Evolutionary conservation across 805 yeast genomes (phyloP), one percentile per base, ranked within the genome.

Genomic region (Clavispora fructus): DNA sequence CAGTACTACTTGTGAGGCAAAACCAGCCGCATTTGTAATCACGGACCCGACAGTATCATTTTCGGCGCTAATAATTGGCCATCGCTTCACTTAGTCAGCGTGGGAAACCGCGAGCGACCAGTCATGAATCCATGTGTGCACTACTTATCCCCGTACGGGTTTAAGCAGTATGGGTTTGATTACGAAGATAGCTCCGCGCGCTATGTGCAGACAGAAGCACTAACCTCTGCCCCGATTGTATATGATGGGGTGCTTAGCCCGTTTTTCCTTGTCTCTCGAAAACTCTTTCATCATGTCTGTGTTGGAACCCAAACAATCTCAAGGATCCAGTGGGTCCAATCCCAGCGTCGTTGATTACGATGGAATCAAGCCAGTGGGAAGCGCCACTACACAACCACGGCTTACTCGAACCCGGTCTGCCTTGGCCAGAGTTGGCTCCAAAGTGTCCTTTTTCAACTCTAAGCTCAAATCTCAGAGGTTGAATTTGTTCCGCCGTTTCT

Each of bases 401-500:
- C 39, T 45, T 23, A 13, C 26, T 13, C 35, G 54, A 17, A 19
- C 53, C 7, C 53, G 39, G 16, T 46, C 56, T 12, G 43, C 48
- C 13, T 41, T 54, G 13, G 51, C 61, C 44, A 48, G 65, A 29
- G 55, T 66, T 11, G 68, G 58, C 35, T 44, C 67, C 2, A 54
- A 53, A 11, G 41, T 57, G 17, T 67, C 73, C 2, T 68, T 70
- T 42, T 69, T 69, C 56, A 60, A 60, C 48, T 55, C 56, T 2
- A 54, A 50, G 6, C 53, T 68, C 16, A 42, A 46, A n/a, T 19
- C 39, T 5, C 49, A 62, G 29, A 54, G 74, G 45, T 42, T 39
- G 30, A 9, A 14, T 2, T 32, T 67, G 23, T 44, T 50, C 8
- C 42, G 53, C 19, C 53, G 57, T 29, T 59, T 60, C 40, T 31